Evolutionary conservation across 305 asterid species (phyloP).

Genomic region (Fraxinus ornus): DNA sequence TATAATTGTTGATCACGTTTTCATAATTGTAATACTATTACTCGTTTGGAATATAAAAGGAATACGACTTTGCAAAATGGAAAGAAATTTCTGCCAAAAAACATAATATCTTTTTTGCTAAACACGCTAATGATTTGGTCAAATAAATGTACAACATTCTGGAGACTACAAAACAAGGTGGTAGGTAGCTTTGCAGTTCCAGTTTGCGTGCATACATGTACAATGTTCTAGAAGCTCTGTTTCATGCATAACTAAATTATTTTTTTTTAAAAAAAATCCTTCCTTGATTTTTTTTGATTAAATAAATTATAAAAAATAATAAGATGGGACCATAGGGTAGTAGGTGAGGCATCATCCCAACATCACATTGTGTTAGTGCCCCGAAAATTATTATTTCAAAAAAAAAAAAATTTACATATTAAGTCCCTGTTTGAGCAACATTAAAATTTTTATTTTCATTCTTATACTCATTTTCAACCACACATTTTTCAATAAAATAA

Average conservation of each 20-base stretch:
- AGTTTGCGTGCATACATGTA: constrained; percentile 24
- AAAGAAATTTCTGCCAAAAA: background rate
- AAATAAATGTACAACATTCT: constrained; percentile 17
- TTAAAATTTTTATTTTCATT: too few species aligned
- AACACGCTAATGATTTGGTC: constrained; percentile 45
- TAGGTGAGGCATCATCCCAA: constrained; percentile 30
- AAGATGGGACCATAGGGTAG: constrained; percentile 10
- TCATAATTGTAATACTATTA: background rate
- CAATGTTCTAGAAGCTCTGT: constrained; percentile 36
- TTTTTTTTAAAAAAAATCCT: too few species aligned
- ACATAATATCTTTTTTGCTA: background rate
- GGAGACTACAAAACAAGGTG: constrained; percentile 25
- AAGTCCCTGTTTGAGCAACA: too few species aligned
- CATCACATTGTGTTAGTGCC: background rate
- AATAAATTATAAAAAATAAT: background rate
- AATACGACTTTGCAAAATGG: background rate
- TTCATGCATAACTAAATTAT: background rate
- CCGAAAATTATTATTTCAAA: background rate
- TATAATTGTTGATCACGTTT: background rate
- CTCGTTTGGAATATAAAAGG: background rate
- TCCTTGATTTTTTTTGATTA: background rate
- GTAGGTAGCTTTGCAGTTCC: constrained; percentile 15
- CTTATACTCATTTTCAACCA: too few species aligned
- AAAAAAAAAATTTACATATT: too few species aligned
- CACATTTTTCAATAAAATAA: too few species aligned